Conservation (phyloP, 2,329 filamentous ascomycete genomes). For the Diplodia intermedia region DNA sequence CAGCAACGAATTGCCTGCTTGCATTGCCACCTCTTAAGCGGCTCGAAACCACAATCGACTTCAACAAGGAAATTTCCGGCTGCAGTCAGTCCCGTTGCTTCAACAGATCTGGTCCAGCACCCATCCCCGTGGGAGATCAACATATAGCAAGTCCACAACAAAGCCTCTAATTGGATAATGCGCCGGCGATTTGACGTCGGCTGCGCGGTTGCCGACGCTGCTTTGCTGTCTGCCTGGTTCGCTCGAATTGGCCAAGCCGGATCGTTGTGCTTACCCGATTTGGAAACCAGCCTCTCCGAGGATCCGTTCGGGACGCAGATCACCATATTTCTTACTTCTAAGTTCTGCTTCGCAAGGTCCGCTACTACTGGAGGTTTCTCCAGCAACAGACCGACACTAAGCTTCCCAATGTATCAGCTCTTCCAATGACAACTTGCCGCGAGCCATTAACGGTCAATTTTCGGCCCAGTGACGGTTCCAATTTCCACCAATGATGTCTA, state of each 20-base stretch:
- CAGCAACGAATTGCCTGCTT: not conserved
- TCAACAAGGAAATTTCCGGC: not conserved
- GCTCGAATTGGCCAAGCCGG: not conserved
- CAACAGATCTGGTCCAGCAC: not conserved
- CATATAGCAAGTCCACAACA: not conserved
- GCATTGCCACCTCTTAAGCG: not conserved
- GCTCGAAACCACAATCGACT: not conserved
- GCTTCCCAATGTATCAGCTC: not conserved
- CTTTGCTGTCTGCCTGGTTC: not conserved
- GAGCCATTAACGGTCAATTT: not conserved
- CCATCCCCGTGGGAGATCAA: not conserved
- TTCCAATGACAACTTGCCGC: not conserved
- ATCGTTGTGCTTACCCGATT: not conserved
- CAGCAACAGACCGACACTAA: not conserved
- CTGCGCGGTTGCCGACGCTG: not conserved
- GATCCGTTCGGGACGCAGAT: not conserved
- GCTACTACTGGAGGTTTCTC: not conserved
- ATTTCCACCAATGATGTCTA: not conserved
- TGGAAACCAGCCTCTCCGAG: not conserved
- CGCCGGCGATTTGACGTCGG: not conserved
- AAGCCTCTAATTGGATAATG: not conserved
- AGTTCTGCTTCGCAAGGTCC: not conserved
- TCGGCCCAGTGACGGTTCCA: not conserved
- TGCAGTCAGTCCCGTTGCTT: not conserved
- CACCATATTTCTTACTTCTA: not conserved